Conservation (phyloP, 106 monocot genomes). For the Platanthera guangdongensis region DNA sequence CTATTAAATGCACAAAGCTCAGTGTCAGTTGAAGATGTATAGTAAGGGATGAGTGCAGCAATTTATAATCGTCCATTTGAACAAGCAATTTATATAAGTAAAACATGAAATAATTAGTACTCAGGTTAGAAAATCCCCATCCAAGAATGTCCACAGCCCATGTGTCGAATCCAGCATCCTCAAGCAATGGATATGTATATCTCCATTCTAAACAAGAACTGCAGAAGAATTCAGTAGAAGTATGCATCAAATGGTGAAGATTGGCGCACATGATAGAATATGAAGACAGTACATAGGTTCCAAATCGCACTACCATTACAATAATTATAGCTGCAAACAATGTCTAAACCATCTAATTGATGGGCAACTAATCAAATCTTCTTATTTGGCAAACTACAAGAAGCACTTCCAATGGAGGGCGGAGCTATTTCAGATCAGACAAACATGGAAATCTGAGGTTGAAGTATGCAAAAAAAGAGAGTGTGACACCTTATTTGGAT, state of each 20-base stretch:
- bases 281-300: background rate
- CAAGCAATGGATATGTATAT: slow-evolving; percentile 80
- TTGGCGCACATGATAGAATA: background rate
- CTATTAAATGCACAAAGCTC: slow-evolving; percentile 16
- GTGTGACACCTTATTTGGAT: background rate
- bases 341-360: no score
- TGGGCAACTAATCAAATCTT: background rate
- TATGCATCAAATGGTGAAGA: slow-evolving; percentile 5
- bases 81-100: background rate
- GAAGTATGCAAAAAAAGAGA: background rate
- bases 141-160: slow-evolving; percentile 98
- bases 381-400: background rate
- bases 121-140: slow-evolving; percentile 96
- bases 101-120: slow-evolving; percentile 16
- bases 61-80: background rate
- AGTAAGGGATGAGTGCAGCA: background rate
- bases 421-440: background rate
- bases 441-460: background rate
- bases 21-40: background rate
- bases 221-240: slow-evolving; percentile 10
- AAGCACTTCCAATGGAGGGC: background rate
- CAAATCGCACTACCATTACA: background rate
- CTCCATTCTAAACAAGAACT: slow-evolving; percentile 98
- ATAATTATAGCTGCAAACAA: background rate
- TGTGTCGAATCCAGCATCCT: slow-evolving; percentile 69